Percentiles rank a stretch among this genome's conserved stretches.
These are phyloP conservation scores for Breviolum minutum DNA, from an alignment of 73 alveolate species.

Conservation along the genomic window DNA sequence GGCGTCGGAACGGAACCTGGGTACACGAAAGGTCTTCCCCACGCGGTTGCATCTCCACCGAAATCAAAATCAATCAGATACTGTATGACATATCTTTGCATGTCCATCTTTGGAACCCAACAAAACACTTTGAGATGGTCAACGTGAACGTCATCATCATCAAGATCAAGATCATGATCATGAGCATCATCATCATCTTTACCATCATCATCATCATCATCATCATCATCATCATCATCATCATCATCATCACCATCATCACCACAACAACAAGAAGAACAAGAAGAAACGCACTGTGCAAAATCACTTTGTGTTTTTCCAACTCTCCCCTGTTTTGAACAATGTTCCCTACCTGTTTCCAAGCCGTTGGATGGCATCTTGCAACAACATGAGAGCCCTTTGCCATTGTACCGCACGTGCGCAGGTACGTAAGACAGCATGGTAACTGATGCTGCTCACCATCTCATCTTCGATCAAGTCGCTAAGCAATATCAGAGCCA, in stretches of 20 bases:
- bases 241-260: background rate
- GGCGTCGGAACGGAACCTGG: background rate
- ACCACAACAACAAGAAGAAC: background rate
- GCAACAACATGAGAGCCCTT: background rate
- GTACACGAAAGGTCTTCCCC: background rate
- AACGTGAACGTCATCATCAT: background rate
- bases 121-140: background rate
- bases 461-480: background rate
- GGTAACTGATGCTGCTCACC: slow-evolving; percentile 3
- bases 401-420: slow-evolving; percentile 6
- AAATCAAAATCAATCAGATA: too few relatives aligned
- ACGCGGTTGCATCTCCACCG: background rate
- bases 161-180: background rate
- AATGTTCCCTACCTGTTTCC: background rate
- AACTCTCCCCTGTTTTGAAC: too few relatives aligned
- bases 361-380: background rate
- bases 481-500: background rate
- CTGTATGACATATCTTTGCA: background rate
- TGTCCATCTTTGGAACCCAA: background rate
- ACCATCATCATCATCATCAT: background rate
- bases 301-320: too few relatives aligned
- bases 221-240: slow-evolving; percentile 3
- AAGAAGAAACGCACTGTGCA: background rate
- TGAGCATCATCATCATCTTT: background rate
- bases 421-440: slow-evolving; percentile 1